A percentile compares a stretch with the other conserved stretches of the same genome.
Evolutionary conservation across 192 early-diverging fungal species (phyloP).

Genomic region (Rhizoclosmatium globosum): DNA sequence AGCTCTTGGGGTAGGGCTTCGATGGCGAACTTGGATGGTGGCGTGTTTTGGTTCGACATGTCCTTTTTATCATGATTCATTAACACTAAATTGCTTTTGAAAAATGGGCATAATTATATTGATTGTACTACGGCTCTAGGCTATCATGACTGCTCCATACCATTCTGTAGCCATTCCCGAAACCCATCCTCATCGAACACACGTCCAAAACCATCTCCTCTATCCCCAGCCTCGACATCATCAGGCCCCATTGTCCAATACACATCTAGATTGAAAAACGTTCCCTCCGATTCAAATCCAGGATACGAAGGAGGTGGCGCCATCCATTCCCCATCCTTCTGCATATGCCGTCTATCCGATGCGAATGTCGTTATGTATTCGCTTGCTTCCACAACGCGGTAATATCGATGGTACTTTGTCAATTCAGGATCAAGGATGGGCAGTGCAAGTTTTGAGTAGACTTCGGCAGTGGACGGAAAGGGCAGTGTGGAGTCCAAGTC

Average conservation of each 20-base stretch:
- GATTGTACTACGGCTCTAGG: too few species aligned
- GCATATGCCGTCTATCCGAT: conserved; percentile 9
- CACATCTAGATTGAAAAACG: conserved; percentile 7
- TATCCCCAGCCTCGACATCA: background rate
- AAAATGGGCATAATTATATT: too few species aligned
- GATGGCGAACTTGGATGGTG: too few species aligned
- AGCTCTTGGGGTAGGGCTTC: too few species aligned
- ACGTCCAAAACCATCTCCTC: background rate
- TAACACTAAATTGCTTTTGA: too few species aligned
- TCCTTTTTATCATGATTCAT: too few species aligned
- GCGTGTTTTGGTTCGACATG: too few species aligned
- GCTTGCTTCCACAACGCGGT: background rate
- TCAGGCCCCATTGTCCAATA: conserved; percentile 26
- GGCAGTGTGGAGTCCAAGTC: conserved; percentile 28
- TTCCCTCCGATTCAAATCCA: background rate
- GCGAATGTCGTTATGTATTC: background rate
- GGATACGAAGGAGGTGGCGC: conserved; percentile 10
- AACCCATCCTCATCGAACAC: background rate
- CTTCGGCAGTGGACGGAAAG: background rate
- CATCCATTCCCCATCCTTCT: conserved; percentile 7
- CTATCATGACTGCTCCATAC: too few species aligned
- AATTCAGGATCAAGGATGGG: background rate
- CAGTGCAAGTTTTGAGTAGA: background rate
- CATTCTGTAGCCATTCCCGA: background rate
- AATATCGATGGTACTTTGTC: background rate